Evolutionary conservation across 2,329 filamentous ascomycete genomes (phyloP).

Genomic region (Xenosphaeropsis pyriputrescens): DNA sequence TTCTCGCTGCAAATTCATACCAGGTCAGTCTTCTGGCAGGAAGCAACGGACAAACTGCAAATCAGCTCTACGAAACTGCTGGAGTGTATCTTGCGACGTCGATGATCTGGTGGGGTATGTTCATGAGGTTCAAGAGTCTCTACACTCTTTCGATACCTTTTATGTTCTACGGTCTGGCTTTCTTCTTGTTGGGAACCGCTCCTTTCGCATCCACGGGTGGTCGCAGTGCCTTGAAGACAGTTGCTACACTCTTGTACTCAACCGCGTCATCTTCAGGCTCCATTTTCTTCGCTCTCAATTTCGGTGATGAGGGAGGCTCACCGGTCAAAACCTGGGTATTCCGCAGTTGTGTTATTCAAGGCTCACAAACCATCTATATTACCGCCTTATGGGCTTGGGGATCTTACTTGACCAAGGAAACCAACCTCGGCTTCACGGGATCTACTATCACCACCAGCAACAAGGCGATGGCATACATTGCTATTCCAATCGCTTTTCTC

Average conservation of each 20-base stretch:
- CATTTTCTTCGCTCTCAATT: conserved; percentile 51
- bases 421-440: conserved; percentile 25
- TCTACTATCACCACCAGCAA: conserved; percentile 10
- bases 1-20: conserved; percentile 49
- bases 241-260: conserved; percentile 44
- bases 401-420: conserved; percentile 30
- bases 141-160: too few relatives aligned
- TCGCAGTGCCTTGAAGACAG: conserved; percentile 39
- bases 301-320: conserved; percentile 45
- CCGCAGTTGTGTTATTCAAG: conserved; percentile 48
- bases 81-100: conserved; percentile 41
- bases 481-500: conserved; percentile 37
- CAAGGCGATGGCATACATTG: conserved; percentile 24
- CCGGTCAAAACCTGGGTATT: conserved; percentile 49
- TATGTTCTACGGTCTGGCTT: too few relatives aligned
- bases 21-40: conserved; percentile 51
- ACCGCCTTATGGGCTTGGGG: conserved; percentile 55
- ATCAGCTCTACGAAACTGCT: conserved; percentile 43
- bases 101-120: conserved; percentile 44
- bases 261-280: conserved; percentile 45
- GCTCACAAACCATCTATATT: conserved; percentile 49
- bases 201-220: conserved; percentile 13
- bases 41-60: conserved; percentile 41
- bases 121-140: conserved; percentile 30
- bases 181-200: too few relatives aligned